Percentiles rank a stretch among this genome's conserved stretches.
phyloP scores from a whole-genome alignment of 2,329 filamentous ascomycete species.

The Penicillium hesseltinei region DNA sequence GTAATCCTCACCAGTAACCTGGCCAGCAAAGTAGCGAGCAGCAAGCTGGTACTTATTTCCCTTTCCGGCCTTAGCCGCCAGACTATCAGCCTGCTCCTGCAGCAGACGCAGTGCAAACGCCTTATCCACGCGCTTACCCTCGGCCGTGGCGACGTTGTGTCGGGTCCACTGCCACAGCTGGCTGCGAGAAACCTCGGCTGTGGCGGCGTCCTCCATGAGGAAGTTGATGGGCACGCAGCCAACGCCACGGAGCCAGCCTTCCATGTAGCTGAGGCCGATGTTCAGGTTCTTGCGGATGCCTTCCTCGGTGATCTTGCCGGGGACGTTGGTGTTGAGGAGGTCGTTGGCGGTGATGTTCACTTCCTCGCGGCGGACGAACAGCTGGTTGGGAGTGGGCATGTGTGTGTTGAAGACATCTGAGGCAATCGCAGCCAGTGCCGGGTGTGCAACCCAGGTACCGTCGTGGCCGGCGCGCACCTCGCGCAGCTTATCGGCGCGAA shows the following conservation, averaged over 20 bases:
- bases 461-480: slow-evolving; percentile 95
- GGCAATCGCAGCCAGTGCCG: slow-evolving; percentile 83
- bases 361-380: slow-evolving; percentile 86
- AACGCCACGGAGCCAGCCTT: slow-evolving; percentile 92
- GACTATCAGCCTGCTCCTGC: slow-evolving; percentile 76
- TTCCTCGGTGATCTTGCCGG: slow-evolving; percentile 84
- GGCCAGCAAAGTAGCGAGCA: slow-evolving; percentile 84
- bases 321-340: slow-evolving; percentile 96
- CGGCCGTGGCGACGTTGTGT: slow-evolving; percentile 70
- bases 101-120: slow-evolving; percentile 82
- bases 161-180: slow-evolving; percentile 97
- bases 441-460: slow-evolving; percentile 96
- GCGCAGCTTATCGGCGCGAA: slow-evolving; percentile 92
- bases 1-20: slow-evolving; percentile 97
- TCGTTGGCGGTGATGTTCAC: slow-evolving; percentile 83
- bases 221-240: slow-evolving; percentile 98
- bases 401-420: slow-evolving; percentile 94
- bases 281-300: slow-evolving; percentile 97
- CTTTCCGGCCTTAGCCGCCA: slow-evolving; percentile 71
- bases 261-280: slow-evolving; percentile 97
- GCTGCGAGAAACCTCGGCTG: slow-evolving; percentile 88
- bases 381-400: slow-evolving; percentile 98
- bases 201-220: slow-evolving; percentile 97
- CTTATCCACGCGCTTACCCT: slow-evolving; percentile 93
- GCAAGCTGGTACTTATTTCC: slow-evolving; percentile 91